Evolutionary conservation across 495 filamentous ascomycete species (phyloP), one percentile per base, ranked within the genome.

Genomic region (Trichocladium uniseriatum): DNA sequence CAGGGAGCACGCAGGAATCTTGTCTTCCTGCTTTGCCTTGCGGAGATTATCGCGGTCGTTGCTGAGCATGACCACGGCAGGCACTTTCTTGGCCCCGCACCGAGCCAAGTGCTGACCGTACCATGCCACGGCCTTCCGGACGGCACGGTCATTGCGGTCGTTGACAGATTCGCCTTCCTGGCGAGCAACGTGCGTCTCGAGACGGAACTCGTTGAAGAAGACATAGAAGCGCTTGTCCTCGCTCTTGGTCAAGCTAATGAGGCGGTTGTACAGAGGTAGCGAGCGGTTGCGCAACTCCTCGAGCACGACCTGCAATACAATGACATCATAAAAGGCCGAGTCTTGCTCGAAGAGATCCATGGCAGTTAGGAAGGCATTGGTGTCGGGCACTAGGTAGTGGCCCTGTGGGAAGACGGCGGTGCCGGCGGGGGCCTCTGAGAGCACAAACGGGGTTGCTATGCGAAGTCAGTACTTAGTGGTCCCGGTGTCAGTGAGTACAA

Each of bases 121-220:
- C 92, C 92, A 98, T 56, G 77, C 80, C 35, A 88, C 87, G 6
- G 90, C 88, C 54, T 77, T 79, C 35, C 94, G 77, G 10, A 98
- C 87, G 19, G 92, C 90, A 46, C 89, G 79, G 60, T 98, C 92
- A 60, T 98, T 98, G 35, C 92, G 79, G 63, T 98, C 92, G 60
- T 98, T 98, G 67, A 97, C 94, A 6, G 81, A 83, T 69, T 98
- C 92, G 19, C 86, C 84, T 19, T 69, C 72, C 21, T 80, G 74
- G 56, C 92, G 76, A 15, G 76, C 67, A 43, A 95, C 78, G 61
- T 95, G 82, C 7, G 92, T 98, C 68, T 98, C 92, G 36, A 85
- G 72, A 35, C 92, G 80, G 61, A 98, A 98, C 49, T 98, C 92
- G 66, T 98, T 98, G 76, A 97, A 97, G 68, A 98, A 98, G 38